A percentile compares a stretch with the other conserved stretches of the same genome.
Evolutionary conservation across 352 stramenopile genomes (phyloP).

Genomic region (Ochromonadaceae sp.): DNA sequence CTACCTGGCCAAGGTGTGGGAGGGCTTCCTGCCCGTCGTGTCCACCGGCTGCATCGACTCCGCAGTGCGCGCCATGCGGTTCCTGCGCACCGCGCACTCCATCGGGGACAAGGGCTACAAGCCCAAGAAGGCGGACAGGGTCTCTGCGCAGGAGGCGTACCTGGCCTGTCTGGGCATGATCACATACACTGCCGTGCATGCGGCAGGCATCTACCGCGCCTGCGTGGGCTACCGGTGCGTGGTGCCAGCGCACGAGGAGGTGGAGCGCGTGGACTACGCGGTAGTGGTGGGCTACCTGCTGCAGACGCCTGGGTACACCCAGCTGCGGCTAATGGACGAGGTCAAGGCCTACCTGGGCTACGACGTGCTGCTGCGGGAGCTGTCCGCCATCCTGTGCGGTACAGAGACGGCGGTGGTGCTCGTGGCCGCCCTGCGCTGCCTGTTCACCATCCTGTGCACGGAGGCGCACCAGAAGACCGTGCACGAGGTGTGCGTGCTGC

Average conservation of each 20-base stretch:
- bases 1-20: background rate
- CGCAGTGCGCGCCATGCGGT: background rate
- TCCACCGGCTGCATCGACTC: background rate
- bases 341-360: background rate
- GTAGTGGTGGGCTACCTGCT: no score
- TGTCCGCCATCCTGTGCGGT: background rate
- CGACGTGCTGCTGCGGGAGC: background rate
- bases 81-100: background rate
- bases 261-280: background rate
- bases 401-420: background rate
- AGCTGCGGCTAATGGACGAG: background rate
- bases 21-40: background rate
- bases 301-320: no score
- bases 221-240: background rate
- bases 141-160: no score
- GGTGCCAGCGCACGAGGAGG: background rate
- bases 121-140: background rate
- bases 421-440: background rate
- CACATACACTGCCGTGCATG: background rate
- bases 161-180: slow-evolving; percentile 9
- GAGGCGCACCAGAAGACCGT: background rate
- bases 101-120: background rate
- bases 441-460: background rate
- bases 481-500: background rate
- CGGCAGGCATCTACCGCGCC: background rate